Evolutionary conservation across 73 alveolate species (phyloP).

Genomic region (Paramecium caudatum): DNA sequence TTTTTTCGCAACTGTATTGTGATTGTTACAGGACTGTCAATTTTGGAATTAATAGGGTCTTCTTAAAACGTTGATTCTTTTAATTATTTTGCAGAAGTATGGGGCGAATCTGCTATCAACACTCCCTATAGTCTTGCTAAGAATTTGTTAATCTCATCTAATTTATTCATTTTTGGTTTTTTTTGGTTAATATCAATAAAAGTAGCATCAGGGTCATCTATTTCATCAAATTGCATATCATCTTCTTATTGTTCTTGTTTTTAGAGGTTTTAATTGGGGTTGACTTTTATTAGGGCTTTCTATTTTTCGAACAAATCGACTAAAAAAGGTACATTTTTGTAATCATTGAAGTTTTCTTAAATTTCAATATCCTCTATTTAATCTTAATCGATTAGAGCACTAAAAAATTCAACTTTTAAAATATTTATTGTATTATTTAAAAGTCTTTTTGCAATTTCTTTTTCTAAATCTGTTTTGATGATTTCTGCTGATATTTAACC

Average conservation of each 20-base stretch:
- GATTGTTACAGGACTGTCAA: slow-evolving; percentile 4
- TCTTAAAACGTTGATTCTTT: background rate
- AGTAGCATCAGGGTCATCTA: background rate
- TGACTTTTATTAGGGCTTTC: no score
- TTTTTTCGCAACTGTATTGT: background rate
- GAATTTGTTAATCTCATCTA: background rate
- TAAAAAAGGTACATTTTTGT: background rate
- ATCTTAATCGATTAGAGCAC: background rate
- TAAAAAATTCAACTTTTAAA: background rate
- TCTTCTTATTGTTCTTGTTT: no score
- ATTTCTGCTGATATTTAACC: background rate
- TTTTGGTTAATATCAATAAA: background rate
- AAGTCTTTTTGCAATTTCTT: no score
- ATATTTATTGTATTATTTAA: background rate
- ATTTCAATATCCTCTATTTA: background rate
- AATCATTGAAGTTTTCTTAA: background rate
- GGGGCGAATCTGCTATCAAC: background rate
- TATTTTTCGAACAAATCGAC: no score
- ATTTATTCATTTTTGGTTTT: background rate
- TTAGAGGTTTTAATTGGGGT: no score
- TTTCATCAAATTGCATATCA: background rate
- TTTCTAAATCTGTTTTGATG: background rate
- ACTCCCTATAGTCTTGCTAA: background rate
- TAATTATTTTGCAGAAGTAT: no score
- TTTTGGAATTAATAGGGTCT: background rate